phyloP scores from a whole-genome alignment of 2,329 filamentous ascomycete genomes.

The Verticillium nubilum region DNA sequence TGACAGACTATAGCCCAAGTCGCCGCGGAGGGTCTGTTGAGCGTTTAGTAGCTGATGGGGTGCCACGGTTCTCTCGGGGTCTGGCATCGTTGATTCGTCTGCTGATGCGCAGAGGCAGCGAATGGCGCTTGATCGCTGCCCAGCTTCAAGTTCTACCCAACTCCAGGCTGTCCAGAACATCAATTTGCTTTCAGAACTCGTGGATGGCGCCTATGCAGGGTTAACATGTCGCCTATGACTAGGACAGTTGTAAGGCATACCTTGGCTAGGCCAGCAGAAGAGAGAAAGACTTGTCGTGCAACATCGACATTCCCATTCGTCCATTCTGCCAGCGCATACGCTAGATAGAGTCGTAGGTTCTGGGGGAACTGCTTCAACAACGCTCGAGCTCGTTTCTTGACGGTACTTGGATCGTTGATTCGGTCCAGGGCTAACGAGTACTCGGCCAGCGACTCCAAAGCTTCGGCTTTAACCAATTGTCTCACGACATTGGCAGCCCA shows the following conservation, averaged over 20 bases:
- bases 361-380: conserved; percentile 64
- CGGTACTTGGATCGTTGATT: conserved; percentile 43
- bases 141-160: conserved; percentile 56
- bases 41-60: conserved; percentile 45
- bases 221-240: neutral
- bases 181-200: conserved; percentile 13
- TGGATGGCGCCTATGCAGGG: neutral
- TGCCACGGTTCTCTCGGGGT: conserved; percentile 13
- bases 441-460: conserved; percentile 52
- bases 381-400: conserved; percentile 66
- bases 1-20: conserved; percentile 51
- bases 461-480: conserved; percentile 43
- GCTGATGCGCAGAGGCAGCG: conserved; percentile 33
- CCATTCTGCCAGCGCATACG: conserved; percentile 69
- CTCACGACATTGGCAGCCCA: conserved; percentile 52
- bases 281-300: conserved; percentile 60
- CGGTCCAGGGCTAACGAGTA: conserved; percentile 68
- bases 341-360: conserved; percentile 67
- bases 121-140: conserved; percentile 26
- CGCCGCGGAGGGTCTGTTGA: conserved; percentile 45
- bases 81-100: conserved; percentile 16
- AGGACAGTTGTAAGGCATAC: conserved; percentile 16
- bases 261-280: conserved; percentile 44
- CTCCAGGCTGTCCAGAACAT: conserved; percentile 58
- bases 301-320: conserved; percentile 49